phyloP scores from a whole-genome alignment of 148 eudicot species.

The Amaranthus cruentus region DNA sequence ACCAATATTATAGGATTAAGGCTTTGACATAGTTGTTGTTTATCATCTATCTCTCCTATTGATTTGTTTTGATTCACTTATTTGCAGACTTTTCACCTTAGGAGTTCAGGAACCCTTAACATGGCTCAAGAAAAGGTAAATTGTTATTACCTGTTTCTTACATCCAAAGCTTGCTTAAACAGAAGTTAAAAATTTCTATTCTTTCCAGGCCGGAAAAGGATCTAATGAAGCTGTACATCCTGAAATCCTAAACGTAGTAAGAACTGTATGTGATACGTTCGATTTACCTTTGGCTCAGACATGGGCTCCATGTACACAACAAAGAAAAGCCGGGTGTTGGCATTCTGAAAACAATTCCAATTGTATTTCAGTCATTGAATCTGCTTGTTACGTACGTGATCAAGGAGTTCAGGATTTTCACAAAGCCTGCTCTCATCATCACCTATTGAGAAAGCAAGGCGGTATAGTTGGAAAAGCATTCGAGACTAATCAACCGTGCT shows the following conservation, averaged over 20 bases:
- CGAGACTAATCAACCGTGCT: constrained; percentile 60
- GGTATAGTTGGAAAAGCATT: constrained; percentile 69
- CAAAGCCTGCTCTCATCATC: constrained; percentile 74
- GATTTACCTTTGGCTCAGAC: constrained; percentile 66
- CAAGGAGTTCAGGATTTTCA: constrained; percentile 55
- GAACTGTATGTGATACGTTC: constrained; percentile 44
- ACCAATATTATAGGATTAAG: no score
- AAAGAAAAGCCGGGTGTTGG: constrained; percentile 40
- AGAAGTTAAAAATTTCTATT: background rate
- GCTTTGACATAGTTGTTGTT: background rate
- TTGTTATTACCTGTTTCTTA: background rate
- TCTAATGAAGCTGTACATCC: constrained; percentile 30
- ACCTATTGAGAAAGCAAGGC: constrained; percentile 58
- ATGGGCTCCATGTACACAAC: constrained; percentile 61
- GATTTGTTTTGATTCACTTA: constrained; percentile 11
- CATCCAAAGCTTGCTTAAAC: background rate
- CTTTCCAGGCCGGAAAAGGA: constrained; percentile 43
- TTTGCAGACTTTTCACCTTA: constrained; percentile 66
- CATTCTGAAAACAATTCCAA: constrained; percentile 32
- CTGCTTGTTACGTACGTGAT: constrained; percentile 68
- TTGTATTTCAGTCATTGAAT: constrained; percentile 60
- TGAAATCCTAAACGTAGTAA: constrained; percentile 40
- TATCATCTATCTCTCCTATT: constrained; percentile 8
- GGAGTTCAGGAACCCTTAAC: constrained; percentile 49
- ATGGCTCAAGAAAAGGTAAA: constrained; percentile 46